A percentile compares a stretch with the other conserved stretches of the same genome.
Evolutionary conservation across 345 rosid species (phyloP).

Genomic region (Syzygium aromaticum): DNA sequence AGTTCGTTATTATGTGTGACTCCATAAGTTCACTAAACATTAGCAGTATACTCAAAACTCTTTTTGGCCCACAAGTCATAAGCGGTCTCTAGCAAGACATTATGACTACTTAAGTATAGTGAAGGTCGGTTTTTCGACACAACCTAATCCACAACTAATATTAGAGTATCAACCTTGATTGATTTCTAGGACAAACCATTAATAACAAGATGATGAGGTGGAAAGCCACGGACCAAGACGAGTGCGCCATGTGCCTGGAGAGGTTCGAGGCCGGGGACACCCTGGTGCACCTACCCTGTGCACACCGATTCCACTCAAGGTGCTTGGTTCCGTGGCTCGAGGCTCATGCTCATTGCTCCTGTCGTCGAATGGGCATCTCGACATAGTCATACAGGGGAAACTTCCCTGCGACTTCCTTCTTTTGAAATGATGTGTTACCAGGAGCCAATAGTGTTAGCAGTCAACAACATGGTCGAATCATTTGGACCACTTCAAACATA

Average conservation of each 20-base stretch:
- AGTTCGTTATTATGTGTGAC: too few relatives aligned
- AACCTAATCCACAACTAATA: too few relatives aligned
- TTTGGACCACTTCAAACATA: background rate
- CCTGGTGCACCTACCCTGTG: conserved; percentile 49
- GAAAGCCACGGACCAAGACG: conserved; percentile 45
- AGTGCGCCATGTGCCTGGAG: conserved; percentile 68
- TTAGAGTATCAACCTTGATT: too few relatives aligned
- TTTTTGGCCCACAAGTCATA: too few relatives aligned
- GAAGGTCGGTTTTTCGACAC: too few relatives aligned
- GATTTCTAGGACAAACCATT: too few relatives aligned
- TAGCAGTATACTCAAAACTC: too few relatives aligned
- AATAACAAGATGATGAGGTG: conserved; percentile 27
- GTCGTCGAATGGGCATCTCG: conserved; percentile 30
- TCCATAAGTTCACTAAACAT: too few relatives aligned
- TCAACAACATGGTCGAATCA: background rate
- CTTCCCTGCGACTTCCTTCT: background rate
- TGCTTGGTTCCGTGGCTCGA: conserved; percentile 73
- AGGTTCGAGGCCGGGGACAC: conserved; percentile 41
- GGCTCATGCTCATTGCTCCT: conserved; percentile 55
- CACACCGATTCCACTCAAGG: conserved; percentile 52
- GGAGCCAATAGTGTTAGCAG: background rate
- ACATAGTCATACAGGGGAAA: background rate
- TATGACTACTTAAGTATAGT: too few relatives aligned
- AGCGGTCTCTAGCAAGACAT: too few relatives aligned
- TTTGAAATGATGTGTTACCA: background rate